A percentile compares a stretch with the other conserved stretches of the same genome.
Conservation (phyloP, 495 filamentous ascomycete genomes). For the Aspergillus homomorphus region DNA sequence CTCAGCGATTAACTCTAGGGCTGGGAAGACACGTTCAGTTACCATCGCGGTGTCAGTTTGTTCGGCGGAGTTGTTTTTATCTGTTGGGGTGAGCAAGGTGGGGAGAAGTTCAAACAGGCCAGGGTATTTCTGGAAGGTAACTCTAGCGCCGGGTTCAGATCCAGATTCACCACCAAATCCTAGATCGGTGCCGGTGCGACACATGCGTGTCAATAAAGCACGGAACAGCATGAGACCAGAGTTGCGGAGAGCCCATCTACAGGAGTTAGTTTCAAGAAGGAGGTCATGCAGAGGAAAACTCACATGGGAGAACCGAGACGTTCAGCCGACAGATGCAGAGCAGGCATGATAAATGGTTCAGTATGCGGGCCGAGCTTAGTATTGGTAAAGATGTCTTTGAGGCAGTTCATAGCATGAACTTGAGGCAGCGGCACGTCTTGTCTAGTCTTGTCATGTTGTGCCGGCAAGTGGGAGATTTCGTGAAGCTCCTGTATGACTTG, state of each 20-base stretch:
- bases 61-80: slow-evolving; percentile 29
- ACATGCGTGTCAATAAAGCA: slow-evolving; percentile 71
- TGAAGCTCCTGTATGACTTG: slow-evolving; percentile 52
- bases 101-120: slow-evolving; percentile 66
- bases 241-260: slow-evolving; percentile 88
- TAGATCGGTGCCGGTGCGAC: slow-evolving; percentile 31
- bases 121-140: slow-evolving; percentile 63
- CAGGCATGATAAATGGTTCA: slow-evolving; percentile 66
- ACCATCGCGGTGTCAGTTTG: slow-evolving; percentile 44
- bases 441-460: slow-evolving; percentile 37
- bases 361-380: slow-evolving; percentile 61
- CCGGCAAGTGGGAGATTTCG: slow-evolving; percentile 54
- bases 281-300: slow-evolving; percentile 14
- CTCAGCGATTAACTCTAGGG: slow-evolving; percentile 72
- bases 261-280: slow-evolving; percentile 13
- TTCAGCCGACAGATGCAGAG: slow-evolving; percentile 68
- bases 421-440: slow-evolving; percentile 70
- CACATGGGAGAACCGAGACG: slow-evolving; percentile 64
- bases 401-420: slow-evolving; percentile 89
- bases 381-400: slow-evolving; percentile 83
- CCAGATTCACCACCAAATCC: slow-evolving; percentile 44
- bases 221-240: slow-evolving; percentile 87
- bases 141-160: slow-evolving; percentile 39
- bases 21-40: slow-evolving; percentile 79
- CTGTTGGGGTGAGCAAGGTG: slow-evolving; percentile 54